These are phyloP conservation scores for Fusarium liriodendri DNA, from an alignment of 2,329 filamentous ascomycete species.

Conservation along the genomic window DNA sequence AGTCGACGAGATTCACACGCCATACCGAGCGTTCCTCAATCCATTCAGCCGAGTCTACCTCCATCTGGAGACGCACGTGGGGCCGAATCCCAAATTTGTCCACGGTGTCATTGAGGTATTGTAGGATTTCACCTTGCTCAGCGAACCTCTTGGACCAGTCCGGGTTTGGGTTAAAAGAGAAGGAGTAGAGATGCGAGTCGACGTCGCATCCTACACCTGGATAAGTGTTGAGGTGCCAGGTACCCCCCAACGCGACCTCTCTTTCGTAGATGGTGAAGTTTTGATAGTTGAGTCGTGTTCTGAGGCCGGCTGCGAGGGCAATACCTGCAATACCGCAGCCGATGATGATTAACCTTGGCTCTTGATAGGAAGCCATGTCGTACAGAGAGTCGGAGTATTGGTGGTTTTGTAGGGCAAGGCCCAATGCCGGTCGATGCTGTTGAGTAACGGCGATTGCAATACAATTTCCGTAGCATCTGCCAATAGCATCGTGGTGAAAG, in stretches of 20 bases:
- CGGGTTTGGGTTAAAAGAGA: not conserved
- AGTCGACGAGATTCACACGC: not conserved
- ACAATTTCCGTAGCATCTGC: not conserved
- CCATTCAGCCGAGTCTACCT: not conserved
- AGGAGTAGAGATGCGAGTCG: not conserved
- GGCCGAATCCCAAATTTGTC: not conserved
- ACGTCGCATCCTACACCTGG: conserved; percentile 3
- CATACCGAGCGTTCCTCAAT: not conserved
- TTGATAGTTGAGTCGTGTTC: not conserved
- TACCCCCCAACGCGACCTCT: not conserved
- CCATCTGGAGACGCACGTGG: not conserved
- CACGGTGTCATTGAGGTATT: not conserved
- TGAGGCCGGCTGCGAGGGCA: not conserved
- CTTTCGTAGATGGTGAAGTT: not conserved
- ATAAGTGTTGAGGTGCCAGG: not conserved
- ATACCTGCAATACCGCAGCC: not conserved
- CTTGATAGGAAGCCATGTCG: not conserved
- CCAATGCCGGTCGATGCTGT: not conserved
- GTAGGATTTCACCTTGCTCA: not conserved
- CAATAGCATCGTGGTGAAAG: not conserved
- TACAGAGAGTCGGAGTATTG: not conserved
- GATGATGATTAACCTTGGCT: conserved; percentile 34
- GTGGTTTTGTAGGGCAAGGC: not conserved
- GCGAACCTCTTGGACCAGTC: not conserved
- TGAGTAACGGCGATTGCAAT: not conserved